Conservation (phyloP, 2,329 filamentous ascomycete species). For the Microascus cirrosus region DNA sequence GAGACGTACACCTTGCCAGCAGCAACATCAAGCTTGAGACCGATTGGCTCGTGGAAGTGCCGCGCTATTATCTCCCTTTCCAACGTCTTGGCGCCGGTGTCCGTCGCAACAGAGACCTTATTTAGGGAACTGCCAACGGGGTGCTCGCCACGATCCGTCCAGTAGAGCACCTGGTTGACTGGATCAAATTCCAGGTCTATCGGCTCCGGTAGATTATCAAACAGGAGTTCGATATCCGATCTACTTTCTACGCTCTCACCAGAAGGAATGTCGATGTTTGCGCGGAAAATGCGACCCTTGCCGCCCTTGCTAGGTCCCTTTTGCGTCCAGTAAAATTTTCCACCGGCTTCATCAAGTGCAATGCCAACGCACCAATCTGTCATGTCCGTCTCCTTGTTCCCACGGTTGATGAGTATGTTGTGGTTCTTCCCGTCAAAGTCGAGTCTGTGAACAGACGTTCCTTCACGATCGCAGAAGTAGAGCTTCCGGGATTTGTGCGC, state of each 20-base stretch:
- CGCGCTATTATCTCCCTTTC: conserved; percentile 15
- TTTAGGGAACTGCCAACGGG: conserved; percentile 44
- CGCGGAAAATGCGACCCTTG: conserved; percentile 40
- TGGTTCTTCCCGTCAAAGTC: conserved; percentile 24
- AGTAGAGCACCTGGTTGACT: conserved; percentile 33
- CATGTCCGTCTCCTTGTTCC: conserved; percentile 14
- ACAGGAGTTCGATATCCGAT: conserved; percentile 28
- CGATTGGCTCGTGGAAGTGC: conserved; percentile 34
- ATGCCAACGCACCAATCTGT: conserved; percentile 45
- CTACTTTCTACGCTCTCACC: conserved; percentile 21
- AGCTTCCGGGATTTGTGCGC: conserved; percentile 18
- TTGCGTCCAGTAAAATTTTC: conserved; percentile 48
- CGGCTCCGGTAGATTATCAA: conserved; percentile 37
- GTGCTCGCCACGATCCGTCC: conserved; percentile 49
- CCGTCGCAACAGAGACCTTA: conserved; percentile 10
- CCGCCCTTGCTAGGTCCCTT: conserved; percentile 41
- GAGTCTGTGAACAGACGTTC: conserved; percentile 25
- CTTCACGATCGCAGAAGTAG: conserved; percentile 33
- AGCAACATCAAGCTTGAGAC: conserved; percentile 25
- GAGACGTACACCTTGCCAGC: conserved; percentile 21
- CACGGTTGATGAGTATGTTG: conserved; percentile 24
- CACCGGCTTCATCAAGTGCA: conserved; percentile 26
- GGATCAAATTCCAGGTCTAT: conserved; percentile 47
- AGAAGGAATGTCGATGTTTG: conserved; percentile 25
- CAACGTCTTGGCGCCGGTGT: conserved; percentile 1